phyloP scores from a whole-genome alignment of 2,329 filamentous ascomycete genomes.

The Trichoderma lentiforme region DNA sequence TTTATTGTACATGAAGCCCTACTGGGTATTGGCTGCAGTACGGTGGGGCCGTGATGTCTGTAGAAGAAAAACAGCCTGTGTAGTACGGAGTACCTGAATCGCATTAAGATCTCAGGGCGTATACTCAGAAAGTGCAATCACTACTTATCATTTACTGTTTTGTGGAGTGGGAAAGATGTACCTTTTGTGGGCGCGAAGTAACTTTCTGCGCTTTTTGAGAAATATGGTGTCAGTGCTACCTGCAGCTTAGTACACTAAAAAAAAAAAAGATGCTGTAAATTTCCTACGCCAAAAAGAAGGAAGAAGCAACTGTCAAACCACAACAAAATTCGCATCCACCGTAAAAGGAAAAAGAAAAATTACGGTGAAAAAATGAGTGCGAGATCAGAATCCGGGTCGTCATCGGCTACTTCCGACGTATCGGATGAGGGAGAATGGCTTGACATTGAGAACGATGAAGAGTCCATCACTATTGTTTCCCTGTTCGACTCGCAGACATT shows the following conservation, averaged over 20 bases:
- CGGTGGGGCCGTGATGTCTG: not conserved
- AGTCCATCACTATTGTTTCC: conserved; percentile 60
- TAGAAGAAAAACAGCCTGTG: not conserved
- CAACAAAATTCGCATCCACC: not conserved
- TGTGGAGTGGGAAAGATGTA: not conserved
- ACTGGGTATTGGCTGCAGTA: not conserved
- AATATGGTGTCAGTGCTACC: not conserved
- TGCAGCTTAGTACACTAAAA: not conserved
- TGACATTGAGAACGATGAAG: conserved; percentile 60
- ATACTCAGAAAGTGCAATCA: not conserved
- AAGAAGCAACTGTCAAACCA: not conserved
- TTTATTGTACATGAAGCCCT: not conserved
- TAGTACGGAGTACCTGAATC: not conserved
- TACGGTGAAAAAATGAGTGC: conserved; percentile 9
- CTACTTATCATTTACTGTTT: not conserved
- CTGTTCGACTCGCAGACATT: conserved; percentile 67
- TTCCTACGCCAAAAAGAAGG: not conserved
- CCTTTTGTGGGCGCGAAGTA: not conserved
- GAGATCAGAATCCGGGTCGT: not conserved
- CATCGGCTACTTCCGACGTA: not conserved
- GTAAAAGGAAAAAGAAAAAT: not conserved
- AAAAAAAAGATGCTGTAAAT: not conserved
- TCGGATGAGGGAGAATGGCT: conserved; percentile 48
- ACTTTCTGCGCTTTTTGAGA: not conserved
- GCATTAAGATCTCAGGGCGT: not conserved